Conservation (phyloP, 2,329 filamentous ascomycete species). For the Cryoendolithus antarcticus region DNA sequence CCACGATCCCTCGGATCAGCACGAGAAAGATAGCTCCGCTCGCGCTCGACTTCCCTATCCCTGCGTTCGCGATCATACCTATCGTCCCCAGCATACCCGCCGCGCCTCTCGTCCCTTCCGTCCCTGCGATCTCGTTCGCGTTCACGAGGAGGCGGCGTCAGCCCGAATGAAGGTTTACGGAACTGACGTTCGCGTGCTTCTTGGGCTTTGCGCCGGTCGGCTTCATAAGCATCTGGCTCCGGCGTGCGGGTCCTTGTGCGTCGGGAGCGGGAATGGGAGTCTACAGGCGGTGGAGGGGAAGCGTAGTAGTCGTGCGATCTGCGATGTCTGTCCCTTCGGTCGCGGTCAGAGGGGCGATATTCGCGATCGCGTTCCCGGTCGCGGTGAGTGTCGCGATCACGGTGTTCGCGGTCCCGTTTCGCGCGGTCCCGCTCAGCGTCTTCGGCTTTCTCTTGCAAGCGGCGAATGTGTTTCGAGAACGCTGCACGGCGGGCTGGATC, state of each 20-base stretch:
- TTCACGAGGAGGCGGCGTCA: constrained; percentile 24
- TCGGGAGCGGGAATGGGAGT: constrained; percentile 35
- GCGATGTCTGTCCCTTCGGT: constrained; percentile 50
- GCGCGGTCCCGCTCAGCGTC: constrained; percentile 53
- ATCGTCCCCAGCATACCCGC: constrained; percentile 20
- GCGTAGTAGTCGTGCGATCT: constrained; percentile 28
- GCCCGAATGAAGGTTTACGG: constrained; percentile 48
- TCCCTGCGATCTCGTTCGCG: constrained; percentile 12
- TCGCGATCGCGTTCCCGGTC: constrained; percentile 25
- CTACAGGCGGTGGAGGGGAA: neutral
- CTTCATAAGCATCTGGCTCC: constrained; percentile 87
- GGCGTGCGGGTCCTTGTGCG: constrained; percentile 54
- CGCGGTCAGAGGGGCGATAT: neutral
- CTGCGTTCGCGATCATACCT: constrained; percentile 24
- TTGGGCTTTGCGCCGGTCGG: constrained; percentile 83
- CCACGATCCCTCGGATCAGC: constrained; percentile 69
- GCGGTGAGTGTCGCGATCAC: constrained; percentile 27
- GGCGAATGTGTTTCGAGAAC: constrained; percentile 84
- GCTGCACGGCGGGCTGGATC: constrained; percentile 73
- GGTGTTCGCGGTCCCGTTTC: constrained; percentile 22
- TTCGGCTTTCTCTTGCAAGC: constrained; percentile 83
- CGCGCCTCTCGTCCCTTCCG: constrained; percentile 10
- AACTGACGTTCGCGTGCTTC: constrained; percentile 91
- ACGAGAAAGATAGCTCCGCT: constrained; percentile 69
- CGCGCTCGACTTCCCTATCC: constrained; percentile 27